Percentiles rank a stretch among this genome's conserved stretches.
Evolutionary conservation across 163 green algal genomes (phyloP).

Genomic region (Volvox carteri): DNA sequence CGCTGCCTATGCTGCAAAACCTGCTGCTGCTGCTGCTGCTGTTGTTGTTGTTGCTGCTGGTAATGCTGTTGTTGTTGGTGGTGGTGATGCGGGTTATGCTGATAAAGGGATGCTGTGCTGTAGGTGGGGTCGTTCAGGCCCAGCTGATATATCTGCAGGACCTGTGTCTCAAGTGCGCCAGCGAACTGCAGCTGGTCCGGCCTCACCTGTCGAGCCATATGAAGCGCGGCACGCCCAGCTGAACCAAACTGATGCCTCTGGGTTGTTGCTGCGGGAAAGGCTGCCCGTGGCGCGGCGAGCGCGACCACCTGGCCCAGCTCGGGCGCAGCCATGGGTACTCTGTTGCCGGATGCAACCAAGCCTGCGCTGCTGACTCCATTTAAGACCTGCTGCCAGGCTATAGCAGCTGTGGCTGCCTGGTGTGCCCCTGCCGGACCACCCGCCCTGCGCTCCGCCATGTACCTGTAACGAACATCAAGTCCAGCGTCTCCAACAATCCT

Average conservation of each 20-base stretch:
- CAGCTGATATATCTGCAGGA: slow-evolving; percentile 25
- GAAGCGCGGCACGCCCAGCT: slow-evolving; percentile 5
- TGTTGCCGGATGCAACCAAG: neutral
- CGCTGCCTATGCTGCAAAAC: neutral
- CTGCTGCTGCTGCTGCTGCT: slow-evolving; percentile 28
- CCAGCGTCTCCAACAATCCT: neutral
- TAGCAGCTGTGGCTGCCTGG: neutral
- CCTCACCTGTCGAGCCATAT: slow-evolving; percentile 5
- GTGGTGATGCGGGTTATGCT: slow-evolving; percentile 18
- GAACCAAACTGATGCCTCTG: slow-evolving; percentile 25
- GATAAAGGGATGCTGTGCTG: neutral
- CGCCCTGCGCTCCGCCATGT: slow-evolving; percentile 10
- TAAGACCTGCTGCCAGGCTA: slow-evolving; percentile 5
- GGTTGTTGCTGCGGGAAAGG: neutral
- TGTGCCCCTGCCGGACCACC: neutral
- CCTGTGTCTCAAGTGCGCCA: neutral
- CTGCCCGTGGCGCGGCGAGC: neutral
- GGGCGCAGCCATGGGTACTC: neutral
- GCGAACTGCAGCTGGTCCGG: slow-evolving; percentile 7
- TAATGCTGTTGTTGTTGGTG: neutral
- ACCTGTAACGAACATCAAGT: neutral
- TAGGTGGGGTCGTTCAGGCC: neutral
- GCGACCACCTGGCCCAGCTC: neutral
- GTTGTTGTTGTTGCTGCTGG: neutral
- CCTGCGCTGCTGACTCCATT: neutral